phyloP scores from a whole-genome alignment of 306 rosid genomes.

The Lathyrus sativus region DNA sequence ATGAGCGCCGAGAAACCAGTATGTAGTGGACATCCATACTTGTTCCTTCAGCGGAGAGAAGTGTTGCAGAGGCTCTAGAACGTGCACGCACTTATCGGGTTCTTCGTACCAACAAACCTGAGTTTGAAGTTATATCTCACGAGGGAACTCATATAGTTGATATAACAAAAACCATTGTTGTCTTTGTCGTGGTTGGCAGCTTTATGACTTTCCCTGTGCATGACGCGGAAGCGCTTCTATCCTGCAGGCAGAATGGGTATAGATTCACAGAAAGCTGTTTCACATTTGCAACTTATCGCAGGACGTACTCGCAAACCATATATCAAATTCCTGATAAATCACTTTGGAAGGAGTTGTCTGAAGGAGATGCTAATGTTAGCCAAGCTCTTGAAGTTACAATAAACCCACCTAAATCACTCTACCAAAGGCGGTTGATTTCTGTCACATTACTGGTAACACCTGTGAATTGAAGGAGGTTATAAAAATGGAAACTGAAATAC shows the following conservation, averaged over 20 bases:
- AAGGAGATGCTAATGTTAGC: no score
- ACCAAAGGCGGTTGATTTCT: no score
- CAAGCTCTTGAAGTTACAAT: no score
- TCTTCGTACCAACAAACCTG: no score
- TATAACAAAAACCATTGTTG: slow-evolving; percentile 75
- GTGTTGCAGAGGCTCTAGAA: no score
- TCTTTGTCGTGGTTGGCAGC: slow-evolving; percentile 86
- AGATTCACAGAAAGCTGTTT: slow-evolving; percentile 87
- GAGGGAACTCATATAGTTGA: slow-evolving; percentile 74
- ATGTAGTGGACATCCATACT: slow-evolving; percentile 93
- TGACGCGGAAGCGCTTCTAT: slow-evolving; percentile 88
- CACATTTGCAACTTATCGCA: slow-evolving; percentile 79
- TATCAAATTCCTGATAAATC: slow-evolving; percentile 89
- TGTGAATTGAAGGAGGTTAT: no score
- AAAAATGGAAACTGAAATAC: no score
- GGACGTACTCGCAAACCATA: slow-evolving; percentile 83
- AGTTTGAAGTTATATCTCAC: no score
- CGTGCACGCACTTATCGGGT: no score
- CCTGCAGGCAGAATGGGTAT: no score
- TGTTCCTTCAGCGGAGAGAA: slow-evolving; percentile 79
- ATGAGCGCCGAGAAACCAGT: slow-evolving; percentile 80
- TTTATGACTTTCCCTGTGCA: slow-evolving; percentile 83
- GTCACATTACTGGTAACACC: no score
- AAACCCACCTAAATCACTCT: no score
- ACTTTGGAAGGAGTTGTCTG: slow-evolving; percentile 71